Evolutionary conservation across 805 yeast species (phyloP), one percentile per base, ranked within the genome.

Genomic region (Lipomyces kockii): DNA sequence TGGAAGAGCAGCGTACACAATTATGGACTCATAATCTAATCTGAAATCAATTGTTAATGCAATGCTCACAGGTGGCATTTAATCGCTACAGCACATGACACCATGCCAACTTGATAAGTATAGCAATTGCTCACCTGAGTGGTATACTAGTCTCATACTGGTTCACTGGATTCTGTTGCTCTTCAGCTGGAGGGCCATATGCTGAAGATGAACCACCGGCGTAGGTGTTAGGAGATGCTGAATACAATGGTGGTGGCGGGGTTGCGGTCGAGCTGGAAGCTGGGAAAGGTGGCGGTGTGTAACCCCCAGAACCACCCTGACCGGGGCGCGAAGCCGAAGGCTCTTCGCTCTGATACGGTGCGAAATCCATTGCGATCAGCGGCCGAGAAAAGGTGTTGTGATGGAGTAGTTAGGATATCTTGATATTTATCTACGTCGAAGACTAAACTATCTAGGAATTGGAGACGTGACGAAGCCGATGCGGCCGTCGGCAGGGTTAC

Each of bases 311-410:
- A 49, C 64, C 56, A 20, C 52, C 32, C 9, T 53, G 22, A 32
- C 29, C 46, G 12, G 70, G 46, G 53, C 72, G 72, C 39, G 58
- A 27, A 11, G 39, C 60, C 2, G 72, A 67, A n/a, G 72, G 72
- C 60, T 69, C 72, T 55, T 69, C 72, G 43, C 72, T 69, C 58
- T 69, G 72, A 60, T 69, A 69, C 12, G 72, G 72, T 12, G 72
- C 71, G 62, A 69, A 69, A 69, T 69, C 72, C 72, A 69, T 69
- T 22, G 63, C 49, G 29, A 20, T 27, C 25, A 57, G 37, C 2
- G n/a, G 20, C 9, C 12, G n/a, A 25, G 56, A 54, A 2, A 53
- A 20, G 12, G 22, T 12, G 25, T 39, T 57, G 49, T 6, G 54
- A 46, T 43, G 61, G 53, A 43, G 6, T 12, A 5, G 35, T 17